Evolutionary conservation across 495 filamentous ascomycete species (phyloP), one percentile per base, ranked within the genome.

Genomic region (Lasiosphaeria ovina): DNA sequence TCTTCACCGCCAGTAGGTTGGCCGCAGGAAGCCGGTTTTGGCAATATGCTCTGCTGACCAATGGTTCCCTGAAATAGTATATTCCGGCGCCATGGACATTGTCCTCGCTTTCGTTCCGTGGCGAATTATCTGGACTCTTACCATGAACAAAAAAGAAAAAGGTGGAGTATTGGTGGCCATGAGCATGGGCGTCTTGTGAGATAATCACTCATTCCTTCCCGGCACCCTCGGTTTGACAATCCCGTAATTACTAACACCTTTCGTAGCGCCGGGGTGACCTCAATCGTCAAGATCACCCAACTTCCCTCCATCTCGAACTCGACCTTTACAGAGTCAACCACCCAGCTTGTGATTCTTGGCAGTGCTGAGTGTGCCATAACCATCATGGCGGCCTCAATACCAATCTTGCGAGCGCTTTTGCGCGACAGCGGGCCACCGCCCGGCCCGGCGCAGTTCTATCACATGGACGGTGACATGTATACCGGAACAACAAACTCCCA

Each of bases 181-280:
- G 74, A 69, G 65, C 61, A 74, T 75, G 64, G 73, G 74, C 8
- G 50, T 74, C 2, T 74, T 76, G 59, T 70, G 56, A 35, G 70
- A 40, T 57, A 4, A 32, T 1, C 12, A 12, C 42, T 1, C 14
- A 7, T 6, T 9, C 14, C 12, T 3, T 1, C 33, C 10, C 17
- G 32, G 3, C 35, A n/a, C 42, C 24, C 24, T 32, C 17, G 12
- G 38, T 16, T 36, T 51, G 2, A 35, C 38, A 11, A 4, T 34
- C 3, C 36, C 33, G 16, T 3, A 42, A 42, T 49, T 35, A 33
- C 53, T 54, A 36, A 63, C 56, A 58, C 4, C 6, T 35, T 24
- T 14, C 36, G 2, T 24, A 68, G 66, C 16, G 70, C 69, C 0
- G 67, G 69, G 3, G 51, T 70, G 0, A 68, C 67, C 0, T 64